Evolutionary conservation across 2,329 filamentous ascomycete genomes (phyloP), one percentile per base, ranked within the genome.

Genomic region (Stachybotrys chartarum): DNA sequence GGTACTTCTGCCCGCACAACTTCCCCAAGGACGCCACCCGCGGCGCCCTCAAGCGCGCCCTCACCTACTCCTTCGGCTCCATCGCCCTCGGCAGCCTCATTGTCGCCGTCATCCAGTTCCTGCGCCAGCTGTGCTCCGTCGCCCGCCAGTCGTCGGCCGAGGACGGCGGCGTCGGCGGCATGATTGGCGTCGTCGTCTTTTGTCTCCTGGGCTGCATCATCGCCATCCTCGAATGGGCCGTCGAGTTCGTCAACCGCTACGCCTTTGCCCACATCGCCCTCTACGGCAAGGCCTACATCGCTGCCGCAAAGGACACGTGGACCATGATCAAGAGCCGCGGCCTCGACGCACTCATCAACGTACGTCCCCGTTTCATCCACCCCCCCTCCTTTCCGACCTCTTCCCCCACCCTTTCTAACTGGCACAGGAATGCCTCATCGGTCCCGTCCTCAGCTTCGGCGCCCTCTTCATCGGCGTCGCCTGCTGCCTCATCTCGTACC

Each of bases 251-350:
- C 73, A 97, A 97, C 73, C 85, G 91, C 63, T 96, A 95, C 63
- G 91, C 91, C 1, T 96, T 95, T 72, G 91, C 86, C 32, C 91
- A 97, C 67, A 96, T 97, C 66, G 91, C 93, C 0, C 78, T 97
- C 0, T 97, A 97, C 67, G 93, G 93, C 17, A 95, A 95, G 70
- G 75, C 88, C 1, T 97, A 97, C 68, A 81, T 97, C 54, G 79
- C 84, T 1, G 89, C 91, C 0, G 91, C 92, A 42, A 96, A 95
- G 73, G 90, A 90, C 63, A 96, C 91, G 0, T 96, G 91, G 90
- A 84, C 66, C 56, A 90, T 96, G 88, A 92, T 96, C 77, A 93
- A 91, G 69, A 84, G 95, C 65, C 89, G 93, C 35, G 93, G 93
- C 31, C 86, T 97, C 57, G 92, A 97, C 64, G 91, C 90, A 0